Conservation (phyloP, 1,284 basidiomycete species). For the Athelia psychrophila region DNA sequence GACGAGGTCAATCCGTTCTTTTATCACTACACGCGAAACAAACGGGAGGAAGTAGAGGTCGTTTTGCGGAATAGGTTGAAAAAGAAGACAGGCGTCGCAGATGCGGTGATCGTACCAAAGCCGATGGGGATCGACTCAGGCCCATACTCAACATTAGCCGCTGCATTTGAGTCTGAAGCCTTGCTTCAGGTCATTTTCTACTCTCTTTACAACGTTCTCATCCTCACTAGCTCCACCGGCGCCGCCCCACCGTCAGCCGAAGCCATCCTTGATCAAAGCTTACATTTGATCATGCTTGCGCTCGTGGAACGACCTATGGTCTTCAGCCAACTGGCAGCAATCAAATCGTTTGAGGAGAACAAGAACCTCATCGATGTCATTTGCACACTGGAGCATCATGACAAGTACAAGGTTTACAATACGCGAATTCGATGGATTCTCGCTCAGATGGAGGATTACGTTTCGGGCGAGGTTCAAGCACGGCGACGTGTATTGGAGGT, state of each 20-base stretch:
- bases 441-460: conserved; percentile 49
- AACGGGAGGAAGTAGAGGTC: conserved; percentile 90
- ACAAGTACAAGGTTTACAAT: conserved; percentile 70
- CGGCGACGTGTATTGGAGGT: conserved; percentile 43
- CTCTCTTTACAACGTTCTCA: conserved; percentile 66
- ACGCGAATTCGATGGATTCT: conserved; percentile 77
- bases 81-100: conserved; percentile 58
- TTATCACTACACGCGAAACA: conserved; percentile 94
- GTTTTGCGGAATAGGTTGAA: conserved; percentile 69
- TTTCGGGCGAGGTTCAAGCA: conserved; percentile 52
- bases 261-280: conserved; percentile 84
- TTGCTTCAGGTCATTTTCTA: conserved; percentile 80
- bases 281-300: conserved; percentile 86
- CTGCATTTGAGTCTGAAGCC: conserved; percentile 63
- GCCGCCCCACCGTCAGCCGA: conserved; percentile 72
- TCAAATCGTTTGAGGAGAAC: conserved; percentile 53
- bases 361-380: conserved; percentile 72
- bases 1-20: conserved; percentile 95
- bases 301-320: conserved; percentile 62
- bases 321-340: conserved; percentile 59
- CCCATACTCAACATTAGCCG: conserved; percentile 61
- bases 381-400: conserved; percentile 73
- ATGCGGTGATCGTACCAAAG: conserved; percentile 76
- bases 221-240: conserved; percentile 54
- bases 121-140: conserved; percentile 63